These are phyloP conservation scores for Neurospora sp. DNA, from an alignment of 495 filamentous ascomycete genomes.

Conservation along the genomic window DNA sequence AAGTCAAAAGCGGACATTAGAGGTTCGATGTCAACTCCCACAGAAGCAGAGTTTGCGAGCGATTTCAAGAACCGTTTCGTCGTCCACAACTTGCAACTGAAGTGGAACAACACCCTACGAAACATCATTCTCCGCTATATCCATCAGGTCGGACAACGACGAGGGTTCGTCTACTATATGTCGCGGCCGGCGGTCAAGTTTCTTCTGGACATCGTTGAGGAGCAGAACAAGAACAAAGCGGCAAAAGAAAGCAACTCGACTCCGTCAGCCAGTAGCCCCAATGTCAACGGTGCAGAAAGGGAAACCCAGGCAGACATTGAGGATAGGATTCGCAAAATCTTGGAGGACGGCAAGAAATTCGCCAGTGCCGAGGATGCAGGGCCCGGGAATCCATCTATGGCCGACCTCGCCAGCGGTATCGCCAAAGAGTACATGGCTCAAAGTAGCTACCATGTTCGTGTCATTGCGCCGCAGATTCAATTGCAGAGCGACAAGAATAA, in stretches of 20 bases:
- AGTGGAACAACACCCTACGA: constrained; percentile 93
- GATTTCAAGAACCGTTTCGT: constrained; percentile 99
- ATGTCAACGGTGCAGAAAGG: constrained; percentile 32
- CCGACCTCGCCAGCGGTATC: constrained; percentile 62
- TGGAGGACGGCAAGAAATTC: constrained; percentile 75
- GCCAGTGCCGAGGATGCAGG: constrained; percentile 59
- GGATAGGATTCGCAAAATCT: constrained; percentile 76
- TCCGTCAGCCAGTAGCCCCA: constrained; percentile 25
- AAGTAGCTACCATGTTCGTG: constrained; percentile 85
- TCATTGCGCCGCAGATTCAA: constrained; percentile 96
- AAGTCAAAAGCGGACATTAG: constrained; percentile 10
- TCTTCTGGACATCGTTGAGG: constrained; percentile 92
- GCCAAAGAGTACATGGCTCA: constrained; percentile 85
- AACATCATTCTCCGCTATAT: constrained; percentile 97
- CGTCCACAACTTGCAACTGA: constrained; percentile 91
- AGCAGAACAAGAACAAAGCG: constrained; percentile 63
- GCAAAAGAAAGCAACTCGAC: constrained; percentile 28
- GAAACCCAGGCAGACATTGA: constrained; percentile 59
- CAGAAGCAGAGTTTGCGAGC: constrained; percentile 59
- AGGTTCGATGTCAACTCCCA: constrained; percentile 33
- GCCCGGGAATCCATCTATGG: constrained; percentile 31
- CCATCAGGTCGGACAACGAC: constrained; percentile 90
- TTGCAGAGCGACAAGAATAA: constrained; percentile 96
- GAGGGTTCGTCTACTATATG: constrained; percentile 96
- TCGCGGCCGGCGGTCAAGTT: constrained; percentile 94